phyloP scores from a whole-genome alignment of 2,329 filamentous ascomycete species.

The Hortaea werneckii region DNA sequence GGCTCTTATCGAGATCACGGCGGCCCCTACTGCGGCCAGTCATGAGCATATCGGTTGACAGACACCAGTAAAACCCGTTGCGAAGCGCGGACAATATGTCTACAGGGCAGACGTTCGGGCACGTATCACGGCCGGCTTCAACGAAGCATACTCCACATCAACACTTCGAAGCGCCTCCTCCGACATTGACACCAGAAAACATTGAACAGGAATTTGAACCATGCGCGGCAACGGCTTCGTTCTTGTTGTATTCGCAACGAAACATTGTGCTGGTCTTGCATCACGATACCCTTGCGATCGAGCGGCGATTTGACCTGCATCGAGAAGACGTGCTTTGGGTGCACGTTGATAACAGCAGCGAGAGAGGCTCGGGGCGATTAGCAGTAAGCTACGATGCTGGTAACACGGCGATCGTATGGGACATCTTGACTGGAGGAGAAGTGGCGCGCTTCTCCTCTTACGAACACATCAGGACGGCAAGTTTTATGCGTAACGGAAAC shows the following conservation, averaged over 20 bases:
- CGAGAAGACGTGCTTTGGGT: conserved; percentile 74
- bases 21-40: conserved; percentile 11
- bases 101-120: conserved; percentile 29
- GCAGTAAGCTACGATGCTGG: conserved; percentile 89
- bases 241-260: conserved; percentile 81
- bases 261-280: conserved; percentile 76
- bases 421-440: conserved; percentile 83
- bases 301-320: conserved; percentile 76
- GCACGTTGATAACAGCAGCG: conserved; percentile 83
- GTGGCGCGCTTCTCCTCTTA: conserved; percentile 88
- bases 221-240: conserved; percentile 79
- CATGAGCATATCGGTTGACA: conserved; percentile 9
- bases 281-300: conserved; percentile 84
- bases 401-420: conserved; percentile 93
- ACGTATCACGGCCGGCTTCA: conserved; percentile 30
- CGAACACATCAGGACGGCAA: conserved; percentile 70
- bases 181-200: conserved; percentile 35
- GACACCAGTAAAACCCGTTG: conserved; percentile 13
- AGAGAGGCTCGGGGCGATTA: conserved; percentile 69
- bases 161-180: conserved; percentile 30
- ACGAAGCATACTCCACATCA: conserved; percentile 22
- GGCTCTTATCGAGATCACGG: conserved; percentile 11
- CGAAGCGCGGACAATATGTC: conserved; percentile 31
- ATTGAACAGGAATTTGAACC: conserved; percentile 59
- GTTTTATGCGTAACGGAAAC: conserved; percentile 96